Percentiles rank a stretch among this genome's conserved stretches.
Conservation (phyloP, 2,329 filamentous ascomycete genomes). For the Cladosporium oxysporum region DNA sequence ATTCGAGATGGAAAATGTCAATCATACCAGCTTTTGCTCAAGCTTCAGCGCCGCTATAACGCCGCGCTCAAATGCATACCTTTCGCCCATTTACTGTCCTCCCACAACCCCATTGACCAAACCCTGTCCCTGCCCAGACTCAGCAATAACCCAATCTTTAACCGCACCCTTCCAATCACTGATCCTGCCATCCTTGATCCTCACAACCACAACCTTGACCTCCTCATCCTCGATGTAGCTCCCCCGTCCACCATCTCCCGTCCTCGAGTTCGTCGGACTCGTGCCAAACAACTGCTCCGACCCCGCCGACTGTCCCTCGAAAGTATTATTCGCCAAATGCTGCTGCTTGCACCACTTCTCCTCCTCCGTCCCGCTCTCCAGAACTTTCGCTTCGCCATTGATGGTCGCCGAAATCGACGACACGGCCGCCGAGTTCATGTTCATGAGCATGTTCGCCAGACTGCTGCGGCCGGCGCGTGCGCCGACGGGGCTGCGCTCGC, state of each 20-base stretch:
- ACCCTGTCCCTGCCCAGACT: conserved; percentile 1
- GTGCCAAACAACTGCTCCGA: conserved; percentile 27
- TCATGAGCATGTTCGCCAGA: conserved; percentile 79
- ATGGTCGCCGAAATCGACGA: conserved; percentile 91
- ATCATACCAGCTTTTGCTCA: background rate
- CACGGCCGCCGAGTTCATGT: conserved; percentile 86
- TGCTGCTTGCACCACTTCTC: conserved; percentile 79
- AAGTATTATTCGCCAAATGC: conserved; percentile 88
- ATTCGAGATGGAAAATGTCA: background rate
- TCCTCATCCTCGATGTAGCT: conserved; percentile 79
- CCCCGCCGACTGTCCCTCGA: conserved; percentile 28
- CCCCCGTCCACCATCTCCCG: conserved; percentile 54
- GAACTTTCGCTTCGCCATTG: conserved; percentile 78
- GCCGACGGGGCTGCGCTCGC: conserved; percentile 62
- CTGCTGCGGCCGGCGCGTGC: conserved; percentile 61
- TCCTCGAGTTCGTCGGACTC: conserved; percentile 28
- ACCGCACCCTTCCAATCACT: conserved; percentile 96
- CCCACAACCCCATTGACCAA: conserved; percentile 18
- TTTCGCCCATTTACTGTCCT: background rate
- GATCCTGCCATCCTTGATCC: conserved; percentile 80
- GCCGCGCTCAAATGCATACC: conserved; percentile 11
- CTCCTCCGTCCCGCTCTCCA: conserved; percentile 73
- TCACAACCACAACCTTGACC: conserved; percentile 83
- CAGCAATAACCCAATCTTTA: conserved; percentile 64
- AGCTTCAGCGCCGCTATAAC: background rate